Percentiles rank a stretch among this genome's conserved stretches.
These are phyloP conservation scores for Eucalyptus virginea DNA, from an alignment of 345 rosid genomes.

Conservation along the genomic window DNA sequence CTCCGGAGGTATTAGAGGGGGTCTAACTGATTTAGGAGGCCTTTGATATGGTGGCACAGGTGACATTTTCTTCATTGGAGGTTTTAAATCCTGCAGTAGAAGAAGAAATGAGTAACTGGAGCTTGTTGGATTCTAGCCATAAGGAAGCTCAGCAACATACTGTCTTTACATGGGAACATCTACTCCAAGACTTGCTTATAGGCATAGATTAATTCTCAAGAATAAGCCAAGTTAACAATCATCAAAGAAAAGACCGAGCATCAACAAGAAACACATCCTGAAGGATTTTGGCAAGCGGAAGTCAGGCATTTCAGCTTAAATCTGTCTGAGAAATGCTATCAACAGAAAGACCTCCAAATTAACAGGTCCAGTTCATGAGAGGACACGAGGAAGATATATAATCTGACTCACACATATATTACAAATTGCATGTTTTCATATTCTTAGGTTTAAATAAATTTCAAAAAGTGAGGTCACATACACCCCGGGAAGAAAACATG, in stretches of 20 bases:
- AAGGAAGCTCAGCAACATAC: neutral
- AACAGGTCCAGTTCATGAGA: neutral
- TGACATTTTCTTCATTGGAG: conserved; percentile 20
- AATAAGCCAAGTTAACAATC: neutral
- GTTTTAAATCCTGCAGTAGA: conserved; percentile 24
- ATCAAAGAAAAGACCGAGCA: neutral
- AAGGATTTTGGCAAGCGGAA: neutral
- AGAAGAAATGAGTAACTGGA: neutral
- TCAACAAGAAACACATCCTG: neutral
- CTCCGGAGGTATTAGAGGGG: conserved; percentile 60
- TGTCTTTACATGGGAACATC: neutral
- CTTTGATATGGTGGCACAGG: conserved; percentile 54
- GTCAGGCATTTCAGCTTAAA: neutral
- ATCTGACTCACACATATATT: neutral
- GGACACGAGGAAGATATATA: neutral
- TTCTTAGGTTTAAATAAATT: neutral
- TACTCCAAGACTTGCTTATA: neutral
- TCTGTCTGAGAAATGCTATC: neutral
- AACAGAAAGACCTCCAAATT: neutral
- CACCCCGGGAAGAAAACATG: conserved; percentile 47
- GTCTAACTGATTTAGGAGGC: conserved; percentile 50
- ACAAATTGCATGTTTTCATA: neutral
- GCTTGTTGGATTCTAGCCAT: neutral
- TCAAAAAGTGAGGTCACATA: conserved; percentile 10
- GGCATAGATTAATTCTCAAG: neutral